Conservation (phyloP, 2,329 filamentous ascomycete species). For the Scytalidium lignicola region DNA sequence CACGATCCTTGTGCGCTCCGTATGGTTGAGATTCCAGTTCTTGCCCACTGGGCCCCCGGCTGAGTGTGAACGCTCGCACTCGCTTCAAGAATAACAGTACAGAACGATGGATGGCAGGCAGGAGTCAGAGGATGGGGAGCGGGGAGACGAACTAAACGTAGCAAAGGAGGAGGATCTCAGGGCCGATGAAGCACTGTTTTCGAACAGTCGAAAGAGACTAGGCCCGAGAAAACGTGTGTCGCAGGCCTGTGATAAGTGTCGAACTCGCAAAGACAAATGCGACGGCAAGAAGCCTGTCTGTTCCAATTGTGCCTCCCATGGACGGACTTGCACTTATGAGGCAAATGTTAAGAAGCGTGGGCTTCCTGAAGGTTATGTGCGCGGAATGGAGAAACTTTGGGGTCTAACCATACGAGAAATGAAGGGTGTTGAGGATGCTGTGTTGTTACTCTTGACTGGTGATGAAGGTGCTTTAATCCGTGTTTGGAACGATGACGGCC, state of each 20-base stretch:
- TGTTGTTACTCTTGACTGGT: constrained; percentile 40
- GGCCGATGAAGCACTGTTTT: neutral
- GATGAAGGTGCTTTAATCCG: constrained; percentile 26
- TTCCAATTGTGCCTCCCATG: constrained; percentile 51
- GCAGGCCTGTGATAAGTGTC: constrained; percentile 50
- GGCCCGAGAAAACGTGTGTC: constrained; percentile 35
- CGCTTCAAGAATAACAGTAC: constrained; percentile 2
- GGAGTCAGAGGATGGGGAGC: constrained; percentile 8
- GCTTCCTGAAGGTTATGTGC: constrained; percentile 74
- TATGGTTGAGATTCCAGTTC: constrained; percentile 1
- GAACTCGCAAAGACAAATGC: constrained; percentile 53
- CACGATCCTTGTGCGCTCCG: neutral
- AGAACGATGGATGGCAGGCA: constrained; percentile 6
- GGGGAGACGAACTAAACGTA: constrained; percentile 8
- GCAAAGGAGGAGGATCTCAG: constrained; percentile 5
- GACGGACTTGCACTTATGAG: constrained; percentile 57
- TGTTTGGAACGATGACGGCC: constrained; percentile 24
- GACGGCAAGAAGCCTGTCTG: constrained; percentile 59
- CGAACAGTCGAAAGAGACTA: constrained; percentile 5
- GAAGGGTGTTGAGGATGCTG: constrained; percentile 40
- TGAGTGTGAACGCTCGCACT: neutral
- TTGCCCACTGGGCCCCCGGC: constrained; percentile 2
- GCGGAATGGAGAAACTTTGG: constrained; percentile 60
- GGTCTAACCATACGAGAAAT: constrained; percentile 48
- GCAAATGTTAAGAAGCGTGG: constrained; percentile 71